Base-by-base conservation (phyloP, 169 alveolate genomes). In the Cytauxzoon felis region DNA sequence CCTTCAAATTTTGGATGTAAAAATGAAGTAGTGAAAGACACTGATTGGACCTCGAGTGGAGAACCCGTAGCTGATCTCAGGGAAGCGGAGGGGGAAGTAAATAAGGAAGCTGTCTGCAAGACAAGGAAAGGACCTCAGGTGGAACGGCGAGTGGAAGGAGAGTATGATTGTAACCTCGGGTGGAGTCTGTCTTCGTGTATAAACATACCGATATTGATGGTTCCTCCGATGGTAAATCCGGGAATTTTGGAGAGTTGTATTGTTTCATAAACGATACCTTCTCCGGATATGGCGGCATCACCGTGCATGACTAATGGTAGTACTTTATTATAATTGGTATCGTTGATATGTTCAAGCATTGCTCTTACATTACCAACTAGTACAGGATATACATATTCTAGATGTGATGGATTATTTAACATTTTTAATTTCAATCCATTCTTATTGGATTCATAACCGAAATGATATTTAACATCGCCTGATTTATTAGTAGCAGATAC, bases 381-480 rank as follows among this genome's bases (percentile, higher is more conserved):
- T 21, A 93, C 94, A 5, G 98, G 98, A 54, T 89, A 89, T 19
- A 93, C 97, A 3, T 95, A 91, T 83, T 95, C 97, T 51, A 95
- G 69, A 70, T 95, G 98, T n/a, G 96, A 89, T 0, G 98, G 96
- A 64, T 95, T 95, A 24, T 95, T 89, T 42, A 92, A 82, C 49
- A 94, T 62, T 18, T 90, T 87, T 71, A 81, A 42, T 53, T 88
- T 91, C 27, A 90, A 73, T 71, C 71, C 81, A 16, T 61, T 78
- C 50, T 91, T 90, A 38, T 53, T 87, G 90, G 48, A 91, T 56
- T 50, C 59, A 54, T 76, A 85, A 42, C 98, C 98, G 30, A 93
- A 66, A 78, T 95, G 98, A 61, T 95, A 95, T 66, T 95, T 95
- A 19, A 93, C 98, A 70, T 95, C 98, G 19, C 98, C 98, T 16